Conservation (phyloP, 2,329 filamentous ascomycete species). For the Verticillium tricorpus region DNA sequence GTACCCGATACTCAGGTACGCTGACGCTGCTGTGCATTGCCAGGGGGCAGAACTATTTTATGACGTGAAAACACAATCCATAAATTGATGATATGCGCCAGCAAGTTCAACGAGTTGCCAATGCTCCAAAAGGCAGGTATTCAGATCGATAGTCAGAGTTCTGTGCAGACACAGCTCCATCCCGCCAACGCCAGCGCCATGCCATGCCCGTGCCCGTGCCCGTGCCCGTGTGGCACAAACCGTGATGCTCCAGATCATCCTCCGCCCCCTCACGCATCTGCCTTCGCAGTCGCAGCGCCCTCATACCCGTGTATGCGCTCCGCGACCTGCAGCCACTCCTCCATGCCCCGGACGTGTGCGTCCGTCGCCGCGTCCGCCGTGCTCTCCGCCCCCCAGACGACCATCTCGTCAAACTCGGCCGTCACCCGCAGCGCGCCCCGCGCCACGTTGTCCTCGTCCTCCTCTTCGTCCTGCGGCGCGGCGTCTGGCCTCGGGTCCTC, state of each 20-base stretch:
- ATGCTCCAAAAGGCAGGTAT: too few relatives aligned
- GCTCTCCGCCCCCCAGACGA: slow-evolving; percentile 81
- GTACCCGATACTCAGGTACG: too few relatives aligned
- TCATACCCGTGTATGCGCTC: slow-evolving; percentile 16
- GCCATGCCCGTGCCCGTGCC: neutral
- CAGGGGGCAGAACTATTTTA: too few relatives aligned
- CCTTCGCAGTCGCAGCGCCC: neutral
- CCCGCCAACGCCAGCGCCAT: neutral
- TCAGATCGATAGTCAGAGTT: too few relatives aligned
- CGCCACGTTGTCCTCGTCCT: slow-evolving; percentile 37
- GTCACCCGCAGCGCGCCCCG: slow-evolving; percentile 56
- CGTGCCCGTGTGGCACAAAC: neutral
- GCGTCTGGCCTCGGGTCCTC: neutral
- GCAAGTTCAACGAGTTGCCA: too few relatives aligned
- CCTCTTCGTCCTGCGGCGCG: slow-evolving; percentile 28
- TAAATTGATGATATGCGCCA: too few relatives aligned
- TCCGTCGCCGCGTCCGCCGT: slow-evolving; percentile 59
- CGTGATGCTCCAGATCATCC: neutral
- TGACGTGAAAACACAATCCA: too few relatives aligned
- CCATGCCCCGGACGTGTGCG: slow-evolving; percentile 67
- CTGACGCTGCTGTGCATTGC: too few relatives aligned
- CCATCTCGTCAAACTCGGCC: slow-evolving; percentile 66
- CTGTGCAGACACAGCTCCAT: too few relatives aligned
- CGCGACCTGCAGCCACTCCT: slow-evolving; percentile 76
- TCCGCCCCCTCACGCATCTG: neutral